Conservation (phyloP, 306 rosid genomes). For the Malus domestica region DNA sequence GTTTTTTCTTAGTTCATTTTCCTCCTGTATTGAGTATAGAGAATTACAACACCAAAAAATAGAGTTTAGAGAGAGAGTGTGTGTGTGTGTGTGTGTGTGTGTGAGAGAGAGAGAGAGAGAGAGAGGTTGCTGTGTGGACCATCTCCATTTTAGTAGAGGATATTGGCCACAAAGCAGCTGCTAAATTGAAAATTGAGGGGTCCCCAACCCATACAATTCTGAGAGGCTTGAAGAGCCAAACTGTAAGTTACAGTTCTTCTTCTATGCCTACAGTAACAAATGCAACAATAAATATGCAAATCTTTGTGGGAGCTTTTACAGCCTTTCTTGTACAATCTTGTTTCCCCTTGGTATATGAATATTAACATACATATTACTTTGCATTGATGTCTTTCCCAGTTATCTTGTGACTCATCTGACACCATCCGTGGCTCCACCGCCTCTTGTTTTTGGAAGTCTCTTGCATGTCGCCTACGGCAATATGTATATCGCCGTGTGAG, state of each 20-base stretch:
- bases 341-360: constrained; percentile 9
- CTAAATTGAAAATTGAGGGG: constrained; percentile 16
- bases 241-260: constrained; percentile 46
- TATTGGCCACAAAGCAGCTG: constrained; percentile 52
- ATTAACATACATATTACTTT: constrained; percentile 1
- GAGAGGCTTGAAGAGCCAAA: constrained; percentile 60
- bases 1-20: neutral
- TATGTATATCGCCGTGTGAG: neutral
- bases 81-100: neutral
- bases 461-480: neutral
- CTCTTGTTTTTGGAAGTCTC: neutral
- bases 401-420: neutral
- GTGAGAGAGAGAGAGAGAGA: neutral
- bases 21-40: constrained; percentile 33
- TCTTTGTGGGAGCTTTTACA: constrained; percentile 34
- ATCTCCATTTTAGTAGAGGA: constrained; percentile 60
- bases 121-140: constrained; percentile 38
- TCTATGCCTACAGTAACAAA: constrained; percentile 46
- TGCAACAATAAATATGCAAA: constrained; percentile 42
- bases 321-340: constrained; percentile 26
- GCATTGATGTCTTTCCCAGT: constrained; percentile 9
- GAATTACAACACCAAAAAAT: constrained; percentile 26
- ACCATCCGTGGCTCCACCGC: neutral
- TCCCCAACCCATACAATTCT: constrained; percentile 39
- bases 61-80: constrained; percentile 14